Evolutionary conservation across 345 rosid genomes (phyloP).

Genomic region (Murraya koenigii): DNA sequence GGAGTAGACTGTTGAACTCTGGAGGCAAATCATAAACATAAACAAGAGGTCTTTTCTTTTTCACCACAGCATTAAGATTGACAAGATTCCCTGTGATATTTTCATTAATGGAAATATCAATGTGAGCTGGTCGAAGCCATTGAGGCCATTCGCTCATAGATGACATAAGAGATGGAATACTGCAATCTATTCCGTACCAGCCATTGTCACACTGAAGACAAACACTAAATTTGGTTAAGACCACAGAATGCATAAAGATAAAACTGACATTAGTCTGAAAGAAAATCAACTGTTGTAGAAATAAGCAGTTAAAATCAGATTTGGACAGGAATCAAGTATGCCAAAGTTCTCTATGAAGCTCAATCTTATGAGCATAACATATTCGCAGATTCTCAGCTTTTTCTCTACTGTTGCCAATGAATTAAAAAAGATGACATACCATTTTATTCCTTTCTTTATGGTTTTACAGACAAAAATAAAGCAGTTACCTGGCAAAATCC

Average conservation of each 20-base stretch:
- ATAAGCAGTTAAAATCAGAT: slow-evolving; percentile 1
- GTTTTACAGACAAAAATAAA: slow-evolving; percentile 8
- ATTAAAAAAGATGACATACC: not conserved
- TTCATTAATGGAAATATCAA: slow-evolving; percentile 54
- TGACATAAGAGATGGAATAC: slow-evolving; percentile 76
- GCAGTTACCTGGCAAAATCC: slow-evolving; percentile 85
- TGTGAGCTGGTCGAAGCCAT: slow-evolving; percentile 89
- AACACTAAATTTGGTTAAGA: slow-evolving; percentile 5
- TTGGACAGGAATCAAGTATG: not conserved
- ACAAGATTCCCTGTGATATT: slow-evolving; percentile 35
- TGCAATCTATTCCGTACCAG: slow-evolving; percentile 92
- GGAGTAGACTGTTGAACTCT: slow-evolving; percentile 85
- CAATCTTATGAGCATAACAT: not conserved
- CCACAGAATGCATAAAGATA: not conserved
- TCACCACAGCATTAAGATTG: slow-evolving; percentile 58
- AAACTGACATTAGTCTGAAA: not conserved
- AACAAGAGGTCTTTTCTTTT: slow-evolving; percentile 86
- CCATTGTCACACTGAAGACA: slow-evolving; percentile 71
- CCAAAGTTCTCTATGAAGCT: not conserved
- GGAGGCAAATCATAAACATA: slow-evolving; percentile 95
- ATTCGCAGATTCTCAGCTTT: not conserved
- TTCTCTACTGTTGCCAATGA: not conserved
- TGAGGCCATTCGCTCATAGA: slow-evolving; percentile 81
- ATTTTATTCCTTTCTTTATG: not conserved
- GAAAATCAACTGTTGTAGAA: not conserved